Conservation (phyloP, 2,329 filamentous ascomycete species). For the Sporothrix variecibatus region DNA sequence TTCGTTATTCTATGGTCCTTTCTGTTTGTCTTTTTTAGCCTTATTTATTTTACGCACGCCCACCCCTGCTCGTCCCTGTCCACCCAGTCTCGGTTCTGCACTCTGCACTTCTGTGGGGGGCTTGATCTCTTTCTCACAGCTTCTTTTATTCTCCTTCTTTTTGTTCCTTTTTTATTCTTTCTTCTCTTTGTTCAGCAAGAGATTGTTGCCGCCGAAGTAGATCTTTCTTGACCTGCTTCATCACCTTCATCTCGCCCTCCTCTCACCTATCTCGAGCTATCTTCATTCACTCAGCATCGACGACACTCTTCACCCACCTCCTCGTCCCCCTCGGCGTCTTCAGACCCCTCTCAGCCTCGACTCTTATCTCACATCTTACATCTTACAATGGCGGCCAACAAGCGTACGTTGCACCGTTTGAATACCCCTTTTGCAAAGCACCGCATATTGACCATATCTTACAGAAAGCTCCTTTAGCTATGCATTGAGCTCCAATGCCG, state of each 20-base stretch:
- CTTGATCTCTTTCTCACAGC: constrained; percentile 5
- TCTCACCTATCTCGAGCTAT: background rate
- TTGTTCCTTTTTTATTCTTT: background rate
- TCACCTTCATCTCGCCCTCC: background rate
- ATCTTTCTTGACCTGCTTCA: background rate
- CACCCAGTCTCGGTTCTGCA: background rate
- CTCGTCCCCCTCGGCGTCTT: background rate
- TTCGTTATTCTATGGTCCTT: background rate
- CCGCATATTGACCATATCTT: background rate
- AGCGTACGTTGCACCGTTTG: background rate
- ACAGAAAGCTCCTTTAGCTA: constrained; percentile 61
- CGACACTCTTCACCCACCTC: background rate
- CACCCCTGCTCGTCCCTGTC: background rate
- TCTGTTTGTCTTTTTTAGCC: constrained; percentile 9
- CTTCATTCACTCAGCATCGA: background rate
- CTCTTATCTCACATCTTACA: background rate
- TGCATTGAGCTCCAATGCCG: constrained; percentile 67
- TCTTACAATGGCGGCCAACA: constrained; percentile 21
- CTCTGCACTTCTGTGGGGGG: constrained; percentile 2
- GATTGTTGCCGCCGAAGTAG: background rate
- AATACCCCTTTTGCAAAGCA: background rate
- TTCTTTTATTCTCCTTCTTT: background rate
- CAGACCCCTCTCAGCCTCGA: background rate
- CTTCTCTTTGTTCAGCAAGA: background rate
- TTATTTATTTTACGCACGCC: constrained; percentile 16